Base-by-base conservation (phyloP, 345 rosid species). In the Salix koriyanagi region DNA sequence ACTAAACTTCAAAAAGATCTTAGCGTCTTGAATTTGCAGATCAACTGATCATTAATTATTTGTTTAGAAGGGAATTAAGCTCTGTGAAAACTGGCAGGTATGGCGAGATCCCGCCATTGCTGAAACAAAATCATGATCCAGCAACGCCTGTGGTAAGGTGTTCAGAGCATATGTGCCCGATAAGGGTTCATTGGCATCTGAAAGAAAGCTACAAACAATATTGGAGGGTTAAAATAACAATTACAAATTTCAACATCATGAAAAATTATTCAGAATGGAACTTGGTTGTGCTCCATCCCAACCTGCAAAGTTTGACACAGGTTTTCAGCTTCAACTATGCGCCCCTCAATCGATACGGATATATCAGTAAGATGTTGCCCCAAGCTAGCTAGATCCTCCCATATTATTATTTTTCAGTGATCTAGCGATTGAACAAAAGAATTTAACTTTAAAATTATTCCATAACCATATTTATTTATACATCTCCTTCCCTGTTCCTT, bases 141-240 rank as follows among this genome's bases (percentile, higher is more conserved):
- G 37, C 37, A 34, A 74, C 70, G 2, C 83, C 90, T 19, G 56
- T 89, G 11, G 97, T 91, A 4, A 77, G 83, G 67, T 94, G 98
- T 39, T 36, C 97, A 2, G 66, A 73, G 6, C 97, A 94, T 74
- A 88, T 88, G 94, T 94, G 98, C 81, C 98, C 97, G 0, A 82
- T 91, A 28, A 73, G 81, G 48, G 86, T 92, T 15, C 98, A 92
- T 75, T 94, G 98, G 98, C 98, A 94, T 36, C 87, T 94, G n/a
- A 94, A 92, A 80, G 87, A 89, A 65, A 91, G 88, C 77, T 94
- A 94, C 81, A 88, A 62, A 74, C 83, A 87, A 65, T 92, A 89
- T 30, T 92, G 98, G 97, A 76, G 97, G 65, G 96, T 88, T 56
- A 93, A 93, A 79, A 84, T 91, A 68, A 91, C 95, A 5, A 79